Percentiles rank a stretch among this genome's conserved stretches.
Evolutionary conservation across 2,329 filamentous ascomycete genomes (phyloP).

Genomic region (Diaporthe humulicola): DNA sequence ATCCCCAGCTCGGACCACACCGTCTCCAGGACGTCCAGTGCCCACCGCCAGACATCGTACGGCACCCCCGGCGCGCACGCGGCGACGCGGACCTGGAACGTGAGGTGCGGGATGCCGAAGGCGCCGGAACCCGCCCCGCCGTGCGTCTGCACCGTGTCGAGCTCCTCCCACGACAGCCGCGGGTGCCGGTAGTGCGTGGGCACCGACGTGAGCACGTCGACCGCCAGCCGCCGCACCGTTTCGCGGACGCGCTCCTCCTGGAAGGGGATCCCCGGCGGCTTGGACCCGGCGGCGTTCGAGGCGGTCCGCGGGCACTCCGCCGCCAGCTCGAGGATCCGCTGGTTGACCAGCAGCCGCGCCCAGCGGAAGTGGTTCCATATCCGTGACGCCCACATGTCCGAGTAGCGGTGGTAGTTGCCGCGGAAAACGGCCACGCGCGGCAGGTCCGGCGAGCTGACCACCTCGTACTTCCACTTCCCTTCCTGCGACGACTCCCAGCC

Average conservation of each 20-base stretch:
- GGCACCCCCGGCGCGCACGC: slow-evolving; percentile 62
- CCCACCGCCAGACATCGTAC: slow-evolving; percentile 58
- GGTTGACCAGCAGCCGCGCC: slow-evolving; percentile 66
- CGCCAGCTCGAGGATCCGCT: slow-evolving; percentile 60
- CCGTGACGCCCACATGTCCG: slow-evolving; percentile 65
- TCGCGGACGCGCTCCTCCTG: slow-evolving; percentile 50
- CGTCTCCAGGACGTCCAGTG: slow-evolving; percentile 58
- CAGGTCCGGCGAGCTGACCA: slow-evolving; percentile 48
- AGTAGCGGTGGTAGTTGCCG: slow-evolving; percentile 68
- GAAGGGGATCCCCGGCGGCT: slow-evolving; percentile 39
- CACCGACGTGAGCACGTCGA: slow-evolving; percentile 60
- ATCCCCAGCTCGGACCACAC: slow-evolving; percentile 66
- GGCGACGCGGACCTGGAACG: slow-evolving; percentile 63
- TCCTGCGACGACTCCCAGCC: slow-evolving; percentile 53
- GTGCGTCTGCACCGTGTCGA: slow-evolving; percentile 50
- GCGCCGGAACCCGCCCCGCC: slow-evolving; percentile 60
- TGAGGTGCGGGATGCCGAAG: slow-evolving; percentile 60
- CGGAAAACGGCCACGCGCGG: slow-evolving; percentile 62
- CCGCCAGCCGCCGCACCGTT: slow-evolving; percentile 54
- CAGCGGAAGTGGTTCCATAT: slow-evolving; percentile 73
- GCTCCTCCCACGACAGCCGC: slow-evolving; percentile 47
- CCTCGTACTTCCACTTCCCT: slow-evolving; percentile 54
- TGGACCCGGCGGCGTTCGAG: slow-evolving; percentile 47
- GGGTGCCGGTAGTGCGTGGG: slow-evolving; percentile 68
- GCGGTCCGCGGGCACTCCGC: slow-evolving; percentile 55